phyloP scores from a whole-genome alignment of 2,329 filamentous ascomycete genomes.

The Aureobasidium zeae region DNA sequence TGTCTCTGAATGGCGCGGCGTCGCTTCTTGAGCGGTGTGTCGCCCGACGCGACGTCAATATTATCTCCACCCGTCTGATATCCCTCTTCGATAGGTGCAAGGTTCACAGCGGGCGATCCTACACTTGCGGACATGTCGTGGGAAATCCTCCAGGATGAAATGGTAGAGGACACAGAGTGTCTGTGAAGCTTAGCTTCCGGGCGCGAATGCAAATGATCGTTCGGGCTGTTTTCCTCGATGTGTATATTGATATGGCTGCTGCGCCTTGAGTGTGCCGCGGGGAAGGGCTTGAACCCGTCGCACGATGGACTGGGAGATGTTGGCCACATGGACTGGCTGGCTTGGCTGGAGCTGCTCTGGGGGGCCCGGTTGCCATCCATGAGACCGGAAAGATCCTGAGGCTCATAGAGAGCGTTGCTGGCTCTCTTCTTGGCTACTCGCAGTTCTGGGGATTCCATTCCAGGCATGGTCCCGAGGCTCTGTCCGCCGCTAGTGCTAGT shows the following conservation, averaged over 20 bases:
- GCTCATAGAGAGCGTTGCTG: neutral
- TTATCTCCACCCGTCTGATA: neutral
- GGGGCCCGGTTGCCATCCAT: neutral
- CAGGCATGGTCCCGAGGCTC: slow-evolving; percentile 2
- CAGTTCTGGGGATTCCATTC: neutral
- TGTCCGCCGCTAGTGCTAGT: slow-evolving; percentile 8
- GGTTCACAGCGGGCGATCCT: neutral
- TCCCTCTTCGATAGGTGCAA: slow-evolving; percentile 11
- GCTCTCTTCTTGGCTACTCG: slow-evolving; percentile 4
- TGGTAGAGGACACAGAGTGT: slow-evolving; percentile 1
- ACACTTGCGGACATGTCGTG: neutral
- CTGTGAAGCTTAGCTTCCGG: neutral
- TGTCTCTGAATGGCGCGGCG: slow-evolving; percentile 52
- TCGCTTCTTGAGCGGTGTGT: slow-evolving; percentile 19
- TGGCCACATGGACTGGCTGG: slow-evolving; percentile 6
- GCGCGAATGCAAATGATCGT: neutral
- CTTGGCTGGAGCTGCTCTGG: neutral
- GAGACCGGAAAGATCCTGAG: slow-evolving; percentile 7
- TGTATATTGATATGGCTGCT: slow-evolving; percentile 1
- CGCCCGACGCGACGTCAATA: neutral
- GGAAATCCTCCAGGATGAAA: slow-evolving; percentile 8
- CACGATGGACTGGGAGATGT: neutral
- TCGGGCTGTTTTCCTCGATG: neutral
- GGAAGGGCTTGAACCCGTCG: neutral
- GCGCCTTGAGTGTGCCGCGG: slow-evolving; percentile 2